phyloP scores from a whole-genome alignment of 306 rosid genomes.

The Vigna angularis region DNA sequence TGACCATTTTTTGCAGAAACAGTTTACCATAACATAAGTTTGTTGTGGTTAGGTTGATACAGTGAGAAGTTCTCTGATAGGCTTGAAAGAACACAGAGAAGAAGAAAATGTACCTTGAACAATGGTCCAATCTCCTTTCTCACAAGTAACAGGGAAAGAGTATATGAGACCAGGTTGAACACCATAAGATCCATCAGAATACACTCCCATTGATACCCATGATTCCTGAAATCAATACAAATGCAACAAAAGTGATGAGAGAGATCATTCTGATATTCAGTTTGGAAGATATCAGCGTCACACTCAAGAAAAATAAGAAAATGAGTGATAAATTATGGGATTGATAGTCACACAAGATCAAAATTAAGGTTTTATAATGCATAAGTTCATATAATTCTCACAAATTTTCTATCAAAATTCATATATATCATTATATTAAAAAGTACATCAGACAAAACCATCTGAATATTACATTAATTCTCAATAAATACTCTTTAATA shows the following conservation, averaged over 20 bases:
- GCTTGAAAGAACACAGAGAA: not conserved
- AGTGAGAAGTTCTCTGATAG: not conserved
- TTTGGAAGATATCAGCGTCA: no score
- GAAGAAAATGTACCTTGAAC: constrained; percentile 63
- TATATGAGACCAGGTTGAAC: constrained; percentile 73
- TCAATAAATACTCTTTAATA: no score
- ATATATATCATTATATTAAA: no score
- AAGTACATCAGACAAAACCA: no score
- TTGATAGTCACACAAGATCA: no score
- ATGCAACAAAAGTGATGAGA: constrained; percentile 20
- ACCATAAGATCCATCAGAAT: constrained; percentile 90
- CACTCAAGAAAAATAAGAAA: no score
- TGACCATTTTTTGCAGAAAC: not conserved
- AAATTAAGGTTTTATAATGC: no score
- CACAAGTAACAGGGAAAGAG: constrained; percentile 93
- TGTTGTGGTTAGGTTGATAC: not conserved
- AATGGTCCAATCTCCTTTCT: constrained; percentile 89
- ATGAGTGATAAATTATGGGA: no score
- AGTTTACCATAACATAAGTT: not conserved
- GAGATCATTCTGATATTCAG: no score
- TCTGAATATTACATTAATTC: no score
- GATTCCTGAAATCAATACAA: constrained; percentile 58
- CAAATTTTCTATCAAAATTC: no score
- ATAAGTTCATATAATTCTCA: no score
- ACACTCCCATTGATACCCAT: constrained; percentile 97